Conservation (phyloP, 441 rosid species). For the Pelargonium citronellum region DNA sequence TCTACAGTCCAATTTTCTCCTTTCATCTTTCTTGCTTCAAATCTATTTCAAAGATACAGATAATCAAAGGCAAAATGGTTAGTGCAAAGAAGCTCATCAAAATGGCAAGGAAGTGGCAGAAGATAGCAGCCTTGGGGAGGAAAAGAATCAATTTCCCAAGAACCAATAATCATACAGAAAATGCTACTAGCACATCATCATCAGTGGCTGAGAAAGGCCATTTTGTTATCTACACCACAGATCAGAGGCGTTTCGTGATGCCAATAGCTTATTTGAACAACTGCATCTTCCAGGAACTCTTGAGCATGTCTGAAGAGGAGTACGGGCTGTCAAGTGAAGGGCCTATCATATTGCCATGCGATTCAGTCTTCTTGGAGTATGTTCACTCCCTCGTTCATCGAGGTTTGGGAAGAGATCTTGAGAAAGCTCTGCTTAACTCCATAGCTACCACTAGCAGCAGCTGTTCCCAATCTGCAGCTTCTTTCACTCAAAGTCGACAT, state of each 20-base stretch:
- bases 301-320: slow-evolving; percentile 15
- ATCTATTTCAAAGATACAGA: no score
- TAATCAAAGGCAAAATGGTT: slow-evolving; percentile 21
- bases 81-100: slow-evolving; percentile 30
- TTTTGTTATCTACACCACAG: slow-evolving; percentile 14
- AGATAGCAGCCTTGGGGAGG: slow-evolving; percentile 21
- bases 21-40: no score
- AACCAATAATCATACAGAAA: neutral
- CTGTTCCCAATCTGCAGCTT: neutral
- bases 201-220: neutral
- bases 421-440: slow-evolving; percentile 10
- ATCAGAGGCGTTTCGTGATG: slow-evolving; percentile 7
- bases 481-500: no score
- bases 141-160: slow-evolving; percentile 11
- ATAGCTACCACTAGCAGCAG: neutral
- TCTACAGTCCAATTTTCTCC: no score
- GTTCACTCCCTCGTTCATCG: neutral
- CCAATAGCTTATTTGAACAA: slow-evolving; percentile 10
- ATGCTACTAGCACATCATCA: slow-evolving; percentile 11
- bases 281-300: neutral
- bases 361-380: slow-evolving; percentile 9
- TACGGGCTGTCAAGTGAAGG: slow-evolving; percentile 13
- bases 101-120: slow-evolving; percentile 37
- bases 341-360: slow-evolving; percentile 15
- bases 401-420: neutral